Percentiles rank a stretch among this genome's conserved stretches.
phyloP scores from a whole-genome alignment of 2,329 filamentous ascomycete species.

The Tolypocladium tropicale region DNA sequence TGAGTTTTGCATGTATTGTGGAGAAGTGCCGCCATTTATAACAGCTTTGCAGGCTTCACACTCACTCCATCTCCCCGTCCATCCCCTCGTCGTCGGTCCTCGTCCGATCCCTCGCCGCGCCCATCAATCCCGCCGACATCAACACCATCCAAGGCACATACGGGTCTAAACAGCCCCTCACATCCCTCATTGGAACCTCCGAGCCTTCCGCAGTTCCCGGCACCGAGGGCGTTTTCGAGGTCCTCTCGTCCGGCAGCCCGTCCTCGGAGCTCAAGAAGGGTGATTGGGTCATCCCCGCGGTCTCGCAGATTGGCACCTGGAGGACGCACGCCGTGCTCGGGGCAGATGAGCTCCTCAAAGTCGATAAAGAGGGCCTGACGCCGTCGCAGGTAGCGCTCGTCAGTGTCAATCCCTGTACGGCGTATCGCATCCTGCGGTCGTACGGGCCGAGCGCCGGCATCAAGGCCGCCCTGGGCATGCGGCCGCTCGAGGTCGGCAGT shows the following conservation, averaged over 20 bases:
- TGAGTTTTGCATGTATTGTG: slow-evolving; percentile 22
- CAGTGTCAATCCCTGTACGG: slow-evolving; percentile 85
- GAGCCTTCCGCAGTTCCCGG: slow-evolving; percentile 70
- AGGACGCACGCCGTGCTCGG: slow-evolving; percentile 74
- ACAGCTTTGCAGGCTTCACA: slow-evolving; percentile 45
- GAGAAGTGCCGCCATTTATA: neutral
- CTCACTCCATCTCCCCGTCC: slow-evolving; percentile 65
- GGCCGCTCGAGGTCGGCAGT: slow-evolving; percentile 32
- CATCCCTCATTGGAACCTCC: slow-evolving; percentile 63
- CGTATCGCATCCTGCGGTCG: slow-evolving; percentile 84
- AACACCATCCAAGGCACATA: slow-evolving; percentile 98
- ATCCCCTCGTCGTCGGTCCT: slow-evolving; percentile 58
- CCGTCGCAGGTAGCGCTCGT: slow-evolving; percentile 78
- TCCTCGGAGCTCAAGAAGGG: slow-evolving; percentile 51
- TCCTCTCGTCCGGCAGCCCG: slow-evolving; percentile 57
- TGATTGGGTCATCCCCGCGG: slow-evolving; percentile 89
- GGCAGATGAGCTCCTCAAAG: slow-evolving; percentile 48
- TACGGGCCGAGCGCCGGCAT: slow-evolving; percentile 47
- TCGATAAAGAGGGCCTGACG: slow-evolving; percentile 62
- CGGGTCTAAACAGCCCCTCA: slow-evolving; percentile 72
- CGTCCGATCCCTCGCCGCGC: slow-evolving; percentile 77
- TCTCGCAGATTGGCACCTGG: slow-evolving; percentile 84
- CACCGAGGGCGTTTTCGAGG: slow-evolving; percentile 90
- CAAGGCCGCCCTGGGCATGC: slow-evolving; percentile 34
- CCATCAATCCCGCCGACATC: slow-evolving; percentile 95